Evolutionary conservation across 306 rosid species (phyloP).

Genomic region (Prunus campanulata): DNA sequence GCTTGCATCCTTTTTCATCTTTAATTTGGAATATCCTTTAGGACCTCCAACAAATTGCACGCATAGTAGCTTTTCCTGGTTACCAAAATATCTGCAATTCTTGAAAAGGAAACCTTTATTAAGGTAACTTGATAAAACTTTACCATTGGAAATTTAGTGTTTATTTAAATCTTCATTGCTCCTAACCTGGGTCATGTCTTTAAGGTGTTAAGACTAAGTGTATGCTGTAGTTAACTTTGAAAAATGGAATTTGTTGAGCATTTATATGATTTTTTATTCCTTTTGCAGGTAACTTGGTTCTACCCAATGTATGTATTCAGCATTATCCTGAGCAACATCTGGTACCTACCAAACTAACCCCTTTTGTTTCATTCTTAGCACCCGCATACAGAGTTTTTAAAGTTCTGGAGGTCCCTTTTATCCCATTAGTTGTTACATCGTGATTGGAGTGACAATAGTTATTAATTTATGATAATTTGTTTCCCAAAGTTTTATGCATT

Average conservation of each 20-base stretch:
- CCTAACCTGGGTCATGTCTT: not conserved
- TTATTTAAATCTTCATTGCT: not conserved
- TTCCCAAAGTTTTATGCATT: not conserved
- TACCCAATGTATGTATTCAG: slow-evolving; percentile 84
- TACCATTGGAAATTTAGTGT: not conserved
- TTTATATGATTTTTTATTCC: slow-evolving; percentile 12
- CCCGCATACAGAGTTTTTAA: not conserved
- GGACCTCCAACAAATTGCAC: not conserved
- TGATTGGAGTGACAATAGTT: not conserved
- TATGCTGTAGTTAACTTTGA: not conserved
- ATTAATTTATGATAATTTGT: not conserved
- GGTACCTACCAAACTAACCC: slow-evolving; percentile 46
- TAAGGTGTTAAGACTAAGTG: not conserved
- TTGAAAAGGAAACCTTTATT: too few relatives aligned
- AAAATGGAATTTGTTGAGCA: not conserved
- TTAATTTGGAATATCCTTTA: not conserved
- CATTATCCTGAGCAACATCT: slow-evolving; percentile 71
- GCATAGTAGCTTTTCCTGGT: not conserved
- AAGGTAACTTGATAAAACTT: not conserved
- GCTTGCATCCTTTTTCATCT: not conserved
- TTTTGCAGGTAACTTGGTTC: slow-evolving; percentile 77
- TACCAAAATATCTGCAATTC: not conserved
- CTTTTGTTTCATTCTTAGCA: slow-evolving; percentile 4
- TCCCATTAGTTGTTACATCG: not conserved
- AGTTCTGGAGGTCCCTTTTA: not conserved